A percentile compares a stretch with the other conserved stretches of the same genome.
phyloP scores from a whole-genome alignment of 2,329 filamentous ascomycete genomes.

The Coniella lustricola region DNA sequence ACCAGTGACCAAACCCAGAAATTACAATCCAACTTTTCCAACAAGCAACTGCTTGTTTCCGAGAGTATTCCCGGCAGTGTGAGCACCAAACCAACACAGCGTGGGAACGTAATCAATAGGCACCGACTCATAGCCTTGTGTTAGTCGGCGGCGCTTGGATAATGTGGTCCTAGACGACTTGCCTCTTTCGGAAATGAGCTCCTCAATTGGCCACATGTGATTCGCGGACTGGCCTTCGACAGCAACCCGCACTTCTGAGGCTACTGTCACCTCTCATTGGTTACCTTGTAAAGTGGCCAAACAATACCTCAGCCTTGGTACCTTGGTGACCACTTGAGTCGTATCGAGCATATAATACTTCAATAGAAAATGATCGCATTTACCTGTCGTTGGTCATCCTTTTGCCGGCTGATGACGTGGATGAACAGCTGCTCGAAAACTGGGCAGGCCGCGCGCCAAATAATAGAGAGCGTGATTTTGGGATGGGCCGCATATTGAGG shows the following conservation, averaged over 20 bases:
- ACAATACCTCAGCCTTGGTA: neutral
- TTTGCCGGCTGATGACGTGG: too few species aligned
- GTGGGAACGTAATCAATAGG: neutral
- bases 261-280: neutral
- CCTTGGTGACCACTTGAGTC: neutral
- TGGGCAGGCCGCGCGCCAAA: too few species aligned
- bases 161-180: constrained; percentile 4
- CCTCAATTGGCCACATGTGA: constrained; percentile 3
- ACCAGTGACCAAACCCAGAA: too few species aligned
- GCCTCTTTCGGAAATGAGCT: constrained; percentile 7
- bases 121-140: constrained; percentile 5
- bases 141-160: neutral
- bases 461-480: too few species aligned
- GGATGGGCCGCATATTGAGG: too few species aligned
- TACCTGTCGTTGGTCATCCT: too few species aligned
- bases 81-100: neutral
- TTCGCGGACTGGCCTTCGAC: neutral
- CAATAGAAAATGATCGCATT: too few species aligned
- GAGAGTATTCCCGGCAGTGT: neutral
- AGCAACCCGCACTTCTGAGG: neutral
- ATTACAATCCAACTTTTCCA: too few species aligned
- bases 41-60: neutral
- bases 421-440: too few species aligned
- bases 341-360: too few species aligned
- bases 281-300: neutral